These are phyloP conservation scores for Solanum megistacrolobum DNA, from an alignment of 257 asterid species.

Conservation along the genomic window DNA sequence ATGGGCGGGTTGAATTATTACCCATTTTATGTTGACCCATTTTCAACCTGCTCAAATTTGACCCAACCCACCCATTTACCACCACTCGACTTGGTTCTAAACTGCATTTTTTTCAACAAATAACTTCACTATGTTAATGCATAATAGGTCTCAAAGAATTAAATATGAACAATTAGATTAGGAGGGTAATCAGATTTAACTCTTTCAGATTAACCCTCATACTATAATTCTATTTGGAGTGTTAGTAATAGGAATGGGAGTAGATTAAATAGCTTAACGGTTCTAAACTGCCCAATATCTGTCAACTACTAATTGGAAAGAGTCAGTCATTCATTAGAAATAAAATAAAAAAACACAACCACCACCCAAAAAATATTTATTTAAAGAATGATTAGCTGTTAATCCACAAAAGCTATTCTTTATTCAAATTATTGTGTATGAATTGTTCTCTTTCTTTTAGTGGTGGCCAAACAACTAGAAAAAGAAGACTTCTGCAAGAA, in stretches of 20 bases:
- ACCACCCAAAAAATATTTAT: neutral
- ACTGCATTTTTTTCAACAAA: neutral
- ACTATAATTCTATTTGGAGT: neutral
- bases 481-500: neutral
- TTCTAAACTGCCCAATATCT: neutral
- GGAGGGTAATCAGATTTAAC: too few relatives aligned
- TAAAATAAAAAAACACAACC: neutral
- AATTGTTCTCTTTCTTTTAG: neutral
- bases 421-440: too few relatives aligned
- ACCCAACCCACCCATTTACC: too few relatives aligned
- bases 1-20: too few relatives aligned
- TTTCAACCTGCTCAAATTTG: too few relatives aligned
- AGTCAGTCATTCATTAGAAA: neutral
- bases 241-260: neutral
- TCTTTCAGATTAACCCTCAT: too few relatives aligned
- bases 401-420: neutral
- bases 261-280: neutral
- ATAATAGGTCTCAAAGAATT: neutral
- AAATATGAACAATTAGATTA: neutral
- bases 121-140: neutral
- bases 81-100: neutral
- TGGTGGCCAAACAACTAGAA: neutral
- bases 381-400: neutral
- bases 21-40: too few relatives aligned
- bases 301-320: neutral